phyloP scores from a whole-genome alignment of 2,329 filamentous ascomycete species.

The Beauveria scarabaeidicola region DNA sequence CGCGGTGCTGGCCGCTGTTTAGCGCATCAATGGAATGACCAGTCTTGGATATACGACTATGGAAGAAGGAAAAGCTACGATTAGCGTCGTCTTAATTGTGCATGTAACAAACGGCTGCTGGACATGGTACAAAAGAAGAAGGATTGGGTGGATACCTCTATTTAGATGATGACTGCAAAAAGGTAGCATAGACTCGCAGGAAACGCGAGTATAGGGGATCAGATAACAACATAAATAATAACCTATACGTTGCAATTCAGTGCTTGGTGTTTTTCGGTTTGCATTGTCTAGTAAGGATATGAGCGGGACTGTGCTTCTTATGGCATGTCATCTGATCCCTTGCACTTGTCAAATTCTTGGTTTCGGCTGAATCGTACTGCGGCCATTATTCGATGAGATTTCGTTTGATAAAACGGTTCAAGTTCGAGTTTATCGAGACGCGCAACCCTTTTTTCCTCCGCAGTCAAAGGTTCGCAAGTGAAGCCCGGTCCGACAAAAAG shows the following conservation, averaged over 20 bases:
- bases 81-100: not conserved
- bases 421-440: not conserved
- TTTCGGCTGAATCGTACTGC: not conserved
- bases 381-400: not conserved
- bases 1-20: not conserved
- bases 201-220: slow-evolving; percentile 8
- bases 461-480: not conserved
- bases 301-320: too few relatives aligned
- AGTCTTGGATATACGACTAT: slow-evolving; percentile 6
- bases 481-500: slow-evolving; percentile 3
- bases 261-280: too few relatives aligned
- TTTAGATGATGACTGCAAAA: slow-evolving; percentile 8
- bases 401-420: not conserved
- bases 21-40: not conserved
- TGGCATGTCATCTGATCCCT: not conserved
- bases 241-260: not conserved
- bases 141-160: not conserved
- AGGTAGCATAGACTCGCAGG: slow-evolving; percentile 13
- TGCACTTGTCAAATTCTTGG: not conserved
- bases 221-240: slow-evolving; percentile 5
- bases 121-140: not conserved
- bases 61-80: not conserved
- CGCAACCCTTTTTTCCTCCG: not conserved
- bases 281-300: too few relatives aligned
- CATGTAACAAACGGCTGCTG: not conserved